Percentiles rank a stretch among this genome's conserved stretches.
Conservation (phyloP, 768 basidiomycete genomes). For the Rhizopogon sp. region DNA sequence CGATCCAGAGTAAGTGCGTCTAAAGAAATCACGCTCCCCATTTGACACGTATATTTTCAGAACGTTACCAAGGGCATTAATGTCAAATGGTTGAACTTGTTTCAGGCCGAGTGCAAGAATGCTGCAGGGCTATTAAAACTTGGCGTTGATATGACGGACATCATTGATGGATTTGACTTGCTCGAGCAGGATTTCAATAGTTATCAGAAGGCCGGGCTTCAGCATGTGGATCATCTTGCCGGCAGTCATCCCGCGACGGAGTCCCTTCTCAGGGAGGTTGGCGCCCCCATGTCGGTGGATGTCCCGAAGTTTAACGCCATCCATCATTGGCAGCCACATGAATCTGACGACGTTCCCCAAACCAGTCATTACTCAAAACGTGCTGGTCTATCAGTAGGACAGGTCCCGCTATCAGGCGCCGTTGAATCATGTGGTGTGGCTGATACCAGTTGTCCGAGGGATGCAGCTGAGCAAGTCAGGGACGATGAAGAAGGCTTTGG, state of each 20-base stretch:
- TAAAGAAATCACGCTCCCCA: neutral
- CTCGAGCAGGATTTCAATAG: neutral
- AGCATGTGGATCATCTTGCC: neutral
- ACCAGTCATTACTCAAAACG: neutral
- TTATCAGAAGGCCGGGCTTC: neutral
- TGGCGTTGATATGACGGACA: slow-evolving; percentile 87
- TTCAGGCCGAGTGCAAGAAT: slow-evolving; percentile 1
- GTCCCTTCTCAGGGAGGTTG: neutral
- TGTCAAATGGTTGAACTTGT: neutral
- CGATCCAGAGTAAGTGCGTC: slow-evolving; percentile 26
- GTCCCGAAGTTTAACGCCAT: neutral
- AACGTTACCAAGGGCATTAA: slow-evolving; percentile 15
- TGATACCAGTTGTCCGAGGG: no score
- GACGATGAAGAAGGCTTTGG: neutral
- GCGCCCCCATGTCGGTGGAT: neutral
- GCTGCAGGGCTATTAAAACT: slow-evolving; percentile 76
- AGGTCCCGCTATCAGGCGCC: neutral
- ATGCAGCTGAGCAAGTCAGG: no score
- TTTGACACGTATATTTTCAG: slow-evolving; percentile 5
- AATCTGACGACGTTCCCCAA: neutral
- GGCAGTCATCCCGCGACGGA: neutral
- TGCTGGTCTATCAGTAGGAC: neutral
- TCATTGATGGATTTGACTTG: slow-evolving; percentile 1
- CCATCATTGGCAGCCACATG: neutral
- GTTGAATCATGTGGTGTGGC: neutral